Evolutionary conservation across 768 basidiomycete species (phyloP), one percentile per base, ranked within the genome.

Genomic region (Phlegmacium glaucopus): DNA sequence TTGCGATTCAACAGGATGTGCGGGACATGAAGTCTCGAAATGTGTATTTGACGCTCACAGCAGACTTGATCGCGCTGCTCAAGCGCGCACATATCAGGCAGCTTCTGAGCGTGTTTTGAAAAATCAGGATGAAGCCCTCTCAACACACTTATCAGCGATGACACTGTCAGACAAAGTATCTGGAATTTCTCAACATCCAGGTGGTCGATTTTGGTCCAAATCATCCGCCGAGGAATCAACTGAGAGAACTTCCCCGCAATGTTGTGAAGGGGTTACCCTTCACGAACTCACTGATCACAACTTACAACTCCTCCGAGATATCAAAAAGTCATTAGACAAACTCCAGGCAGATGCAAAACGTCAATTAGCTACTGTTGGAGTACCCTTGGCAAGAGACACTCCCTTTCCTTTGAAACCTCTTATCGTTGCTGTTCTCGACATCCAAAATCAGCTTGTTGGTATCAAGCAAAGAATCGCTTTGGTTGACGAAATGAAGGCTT

Each of bases 201-300:
- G 45, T 15, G 45, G 45, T 38, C 45, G 35, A 6, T 12, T 46
- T 17, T 46, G 45, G 45, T 35, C 36, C 4, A n/a, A 39, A 37
- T n/a, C 34, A 26, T 15, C 17, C 16, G 5, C 22, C 5, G 22
- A 22, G 22, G 22, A 22, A 22, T 22, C 22, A 5, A 22, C 22
- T 22, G 22, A 22, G 22, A 22, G 22, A n/a, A n/a, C n/a, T 22
- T 22, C 22, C 5, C 22, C 22, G 22, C 22, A 22, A 2, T 22
- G 22, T 22, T 5, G 5, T 22, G 5, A 5, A 22, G 22, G 5
- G 5, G 3, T 15, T 7, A 29, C 4, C 7, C 29, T 9, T 36
- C 36, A 38, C 26, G n/a, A 27, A 9, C 18, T 39, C 10, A 15
- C 35, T 25, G 22, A 22, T 38, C 18, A 10, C 2, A 3, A 16